Evolutionary conservation across 1,284 basidiomycete species (phyloP), one percentile per base, ranked within the genome.

Genomic region (Schizophyllum commune): DNA sequence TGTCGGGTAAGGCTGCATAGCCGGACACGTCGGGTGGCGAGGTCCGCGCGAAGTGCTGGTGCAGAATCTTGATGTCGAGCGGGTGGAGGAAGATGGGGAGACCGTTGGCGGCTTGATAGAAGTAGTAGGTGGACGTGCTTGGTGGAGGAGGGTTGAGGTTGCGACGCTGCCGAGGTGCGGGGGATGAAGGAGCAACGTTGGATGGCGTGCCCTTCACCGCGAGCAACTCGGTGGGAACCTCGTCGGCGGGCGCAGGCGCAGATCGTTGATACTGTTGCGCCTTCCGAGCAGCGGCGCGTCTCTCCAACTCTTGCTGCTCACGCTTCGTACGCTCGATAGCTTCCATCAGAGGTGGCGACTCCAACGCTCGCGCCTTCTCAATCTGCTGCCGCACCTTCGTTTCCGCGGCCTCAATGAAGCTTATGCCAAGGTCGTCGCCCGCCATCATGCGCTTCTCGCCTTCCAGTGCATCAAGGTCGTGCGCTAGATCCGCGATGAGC

Each of bases 71-170:
- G 74, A 96, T 97, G 72, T 99, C 96, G 52, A 99, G 83, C 1
- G 96, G 96, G 70, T 97, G 94, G 15, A 99, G 83, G 77, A 92
- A 99, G 68, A 98, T 83, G 19, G 93, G 91, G 63, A 93, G 82
- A 17, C 96, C 97, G 1, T 92, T 92, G 0, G 93, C 87, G 11
- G 94, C 92, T 74, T 99, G 97, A 74, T 98, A 99, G 74, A 93
- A 99, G 69, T 91, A 94, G 75, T 97, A 98, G 11, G 88, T 88
- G 20, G 88, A 89, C 1, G 88, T 86, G 1, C 88, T 86, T 13
- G 88, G 89, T 9, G 90, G 88, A 1, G 90, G 89, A 1, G 91
- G 90, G 67, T 93, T 92, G 65, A 92, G 72, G 69, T 92, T 93
- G 61, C 84, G 80, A 20, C 89, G 83, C 59, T 85, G 85, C 59